Conservation (phyloP, 1,284 basidiomycete genomes). For the Clitocybe nebularis region DNA sequence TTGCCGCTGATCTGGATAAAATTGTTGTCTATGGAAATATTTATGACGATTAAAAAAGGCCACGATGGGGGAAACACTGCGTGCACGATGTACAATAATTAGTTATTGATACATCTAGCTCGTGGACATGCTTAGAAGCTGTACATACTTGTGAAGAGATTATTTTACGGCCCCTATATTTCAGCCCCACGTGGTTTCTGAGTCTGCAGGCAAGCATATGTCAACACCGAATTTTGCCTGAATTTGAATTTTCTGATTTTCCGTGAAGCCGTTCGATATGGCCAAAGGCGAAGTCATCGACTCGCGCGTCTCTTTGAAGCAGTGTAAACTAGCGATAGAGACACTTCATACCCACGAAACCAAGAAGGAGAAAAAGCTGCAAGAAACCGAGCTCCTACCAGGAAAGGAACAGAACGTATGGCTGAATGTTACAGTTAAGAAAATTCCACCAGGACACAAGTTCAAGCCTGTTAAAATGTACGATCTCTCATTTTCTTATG, state of each 20-base stretch:
- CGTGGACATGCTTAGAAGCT: too few species aligned
- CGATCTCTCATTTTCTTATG: conserved; percentile 26
- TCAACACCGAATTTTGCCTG: conserved; percentile 14
- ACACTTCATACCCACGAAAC: conserved; percentile 70
- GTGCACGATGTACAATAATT: not conserved
- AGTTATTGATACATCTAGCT: not conserved
- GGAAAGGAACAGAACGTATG: conserved; percentile 81
- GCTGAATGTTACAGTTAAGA: conserved; percentile 83
- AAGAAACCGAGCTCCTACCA: conserved; percentile 75
- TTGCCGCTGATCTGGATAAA: conserved; percentile 19
- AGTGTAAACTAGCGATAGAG: conserved; percentile 74
- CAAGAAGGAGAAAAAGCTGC: conserved; percentile 59
- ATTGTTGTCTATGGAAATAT: conserved; percentile 21
- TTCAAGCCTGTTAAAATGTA: conserved; percentile 85
- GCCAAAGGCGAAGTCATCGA: conserved; percentile 56
- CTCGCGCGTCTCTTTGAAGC: conserved; percentile 62
- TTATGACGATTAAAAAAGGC: conserved; percentile 12
- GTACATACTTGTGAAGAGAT: not conserved
- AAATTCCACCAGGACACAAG: conserved; percentile 69
- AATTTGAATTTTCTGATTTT: conserved; percentile 4
- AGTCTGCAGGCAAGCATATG: conserved; percentile 13
- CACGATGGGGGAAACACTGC: not conserved
- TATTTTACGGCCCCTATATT: not conserved
- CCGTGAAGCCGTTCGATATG: conserved; percentile 27
- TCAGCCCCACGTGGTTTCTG: not conserved